These are phyloP conservation scores for Cytospora mali DNA, from an alignment of 2,329 filamentous ascomycete genomes.

Conservation along the genomic window DNA sequence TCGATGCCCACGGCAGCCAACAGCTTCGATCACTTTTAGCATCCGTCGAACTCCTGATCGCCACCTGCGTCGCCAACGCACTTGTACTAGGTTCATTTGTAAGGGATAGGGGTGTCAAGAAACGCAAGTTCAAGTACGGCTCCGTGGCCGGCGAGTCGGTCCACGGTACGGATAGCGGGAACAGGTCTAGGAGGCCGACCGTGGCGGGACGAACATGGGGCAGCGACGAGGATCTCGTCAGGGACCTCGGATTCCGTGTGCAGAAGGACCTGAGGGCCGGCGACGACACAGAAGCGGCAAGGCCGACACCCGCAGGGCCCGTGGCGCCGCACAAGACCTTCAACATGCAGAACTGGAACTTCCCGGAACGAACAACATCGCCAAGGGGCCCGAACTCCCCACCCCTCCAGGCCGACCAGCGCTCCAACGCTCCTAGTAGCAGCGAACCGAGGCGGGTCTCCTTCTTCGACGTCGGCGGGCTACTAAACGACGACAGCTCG, in stretches of 20 bases:
- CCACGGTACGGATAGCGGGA: constrained; percentile 59
- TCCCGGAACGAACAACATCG: constrained; percentile 47
- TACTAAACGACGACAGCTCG: constrained; percentile 55
- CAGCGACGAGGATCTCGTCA: constrained; percentile 88
- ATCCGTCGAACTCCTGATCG: constrained; percentile 87
- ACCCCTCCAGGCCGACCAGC: constrained; percentile 37
- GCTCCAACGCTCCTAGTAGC: constrained; percentile 41
- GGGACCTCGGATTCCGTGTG: constrained; percentile 73
- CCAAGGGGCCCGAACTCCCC: constrained; percentile 22
- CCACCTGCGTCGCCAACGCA: constrained; percentile 83
- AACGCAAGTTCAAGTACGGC: constrained; percentile 74
- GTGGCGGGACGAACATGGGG: constrained; percentile 70
- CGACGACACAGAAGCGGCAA: constrained; percentile 31
- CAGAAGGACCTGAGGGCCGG: constrained; percentile 53
- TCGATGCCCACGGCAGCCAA: constrained; percentile 71
- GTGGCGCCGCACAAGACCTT: constrained; percentile 29
- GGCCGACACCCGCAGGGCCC: constrained; percentile 41
- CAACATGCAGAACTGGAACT: constrained; percentile 50
- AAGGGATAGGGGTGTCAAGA: constrained; percentile 87
- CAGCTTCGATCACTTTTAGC: constrained; percentile 88
- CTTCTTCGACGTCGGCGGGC: constrained; percentile 83
- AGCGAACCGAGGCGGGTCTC: constrained; percentile 63
- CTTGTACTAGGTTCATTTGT: constrained; percentile 92
- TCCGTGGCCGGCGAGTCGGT: constrained; percentile 46
- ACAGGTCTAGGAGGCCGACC: constrained; percentile 52